phyloP scores from a whole-genome alignment of 169 alveolate species.

The Toxoplasma gondii region DNA sequence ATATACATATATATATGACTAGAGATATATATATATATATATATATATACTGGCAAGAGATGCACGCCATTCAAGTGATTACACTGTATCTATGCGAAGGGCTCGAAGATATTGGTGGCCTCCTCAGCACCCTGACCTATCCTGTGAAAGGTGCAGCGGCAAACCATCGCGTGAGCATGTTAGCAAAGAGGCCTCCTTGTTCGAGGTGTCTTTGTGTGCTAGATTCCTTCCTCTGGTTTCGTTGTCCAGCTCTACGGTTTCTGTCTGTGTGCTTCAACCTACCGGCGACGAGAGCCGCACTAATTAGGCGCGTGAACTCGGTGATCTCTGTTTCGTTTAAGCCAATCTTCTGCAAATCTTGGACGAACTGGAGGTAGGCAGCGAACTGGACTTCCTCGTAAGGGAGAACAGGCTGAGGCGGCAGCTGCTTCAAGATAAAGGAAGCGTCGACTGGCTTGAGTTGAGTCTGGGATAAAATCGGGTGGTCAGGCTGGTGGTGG shows the following conservation, averaged over 20 bases:
- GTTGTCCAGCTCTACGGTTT: neutral
- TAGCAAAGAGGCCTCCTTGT: too few species aligned
- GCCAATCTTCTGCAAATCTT: slow-evolving; percentile 53
- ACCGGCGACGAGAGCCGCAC: slow-evolving; percentile 68
- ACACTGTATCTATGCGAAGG: too few species aligned
- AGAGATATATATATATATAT: too few species aligned
- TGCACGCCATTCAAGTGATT: too few species aligned
- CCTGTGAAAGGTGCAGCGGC: too few species aligned
- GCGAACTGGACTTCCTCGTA: slow-evolving; percentile 50
- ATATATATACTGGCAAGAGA: too few species aligned
- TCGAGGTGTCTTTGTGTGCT: too few species aligned
- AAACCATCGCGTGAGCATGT: too few species aligned
- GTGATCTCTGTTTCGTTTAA: slow-evolving; percentile 27
- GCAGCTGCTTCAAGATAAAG: slow-evolving; percentile 37
- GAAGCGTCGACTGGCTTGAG: slow-evolving; percentile 65
- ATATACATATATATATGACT: too few species aligned
- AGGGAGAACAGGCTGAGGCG: slow-evolving; percentile 17
- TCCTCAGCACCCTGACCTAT: too few species aligned
- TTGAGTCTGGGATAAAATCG: neutral
- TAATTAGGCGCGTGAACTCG: slow-evolving; percentile 42
- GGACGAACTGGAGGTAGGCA: slow-evolving; percentile 42
- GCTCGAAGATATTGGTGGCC: too few species aligned
- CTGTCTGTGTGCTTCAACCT: neutral
- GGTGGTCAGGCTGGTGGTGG: slow-evolving; percentile 42
- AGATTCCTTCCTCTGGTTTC: too few species aligned